Base-by-base conservation (phyloP, 441 rosid genomes). In the Gossypium davidsonii region DNA sequence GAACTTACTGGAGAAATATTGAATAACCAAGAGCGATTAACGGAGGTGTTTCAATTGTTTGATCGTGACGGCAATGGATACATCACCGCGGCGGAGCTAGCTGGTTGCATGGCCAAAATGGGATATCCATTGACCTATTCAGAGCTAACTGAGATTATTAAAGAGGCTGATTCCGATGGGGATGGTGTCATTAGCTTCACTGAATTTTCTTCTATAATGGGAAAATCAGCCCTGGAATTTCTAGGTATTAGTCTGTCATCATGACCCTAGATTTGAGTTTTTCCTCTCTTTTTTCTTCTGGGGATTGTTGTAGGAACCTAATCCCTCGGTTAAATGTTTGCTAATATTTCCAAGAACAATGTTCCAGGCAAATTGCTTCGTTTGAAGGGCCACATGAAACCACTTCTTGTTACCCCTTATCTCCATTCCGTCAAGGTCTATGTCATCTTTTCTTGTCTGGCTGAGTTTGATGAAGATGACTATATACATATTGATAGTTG, bases 41-140 rank as follows among this genome's bases (percentile, higher is more conserved):
- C 77, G 12, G 90, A 84, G 72, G 80, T 86, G 37, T 90, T 90
- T 72, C 88, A 79, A 4, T 83, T 86, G 12, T 90, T 90, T 3
- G 94, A 90, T 67, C 87, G 92, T 10, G 91, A 90, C 11, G 88
- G 92, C 1, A 88, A 86, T 0, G 94, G 92, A 9, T 84, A 77
- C 79, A 86, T 88, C 49, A 86, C 87, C 26, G 89, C 92, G 0
- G 89, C 88, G 0, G 92, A 90, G 79, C 76, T 90, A 0, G 91
- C 92, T 0, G 90, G 92, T 5, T 78, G 91, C 12, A 90, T 90
- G 91, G 90, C 92, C 18, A 86, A 90, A 57, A 82, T 90, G 89
- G 90, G 94, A 0, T 89, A 88, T 12, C 89, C 92, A 0, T 77
- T 90, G 63, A 80, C 94, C n/a, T 88, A 85, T 67, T 75, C 56